phyloP scores from a whole-genome alignment of 2,329 filamentous ascomycete genomes.

The Ophiognomonia clavigignenti-juglandacearum region DNA sequence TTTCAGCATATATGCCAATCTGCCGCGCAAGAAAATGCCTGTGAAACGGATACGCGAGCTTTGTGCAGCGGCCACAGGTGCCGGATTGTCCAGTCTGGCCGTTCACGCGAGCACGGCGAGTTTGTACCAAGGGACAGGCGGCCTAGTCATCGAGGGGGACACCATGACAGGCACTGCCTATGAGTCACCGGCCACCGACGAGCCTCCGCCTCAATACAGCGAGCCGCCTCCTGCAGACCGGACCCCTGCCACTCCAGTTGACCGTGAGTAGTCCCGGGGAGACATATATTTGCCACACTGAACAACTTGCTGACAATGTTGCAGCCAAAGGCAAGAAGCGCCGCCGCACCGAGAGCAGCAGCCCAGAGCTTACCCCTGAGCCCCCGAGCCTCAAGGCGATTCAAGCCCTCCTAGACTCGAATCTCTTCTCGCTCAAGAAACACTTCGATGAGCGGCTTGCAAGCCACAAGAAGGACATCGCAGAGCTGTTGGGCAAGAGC shows the following conservation, averaged over 20 bases:
- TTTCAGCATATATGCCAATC: background rate
- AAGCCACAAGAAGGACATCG: conserved; percentile 1
- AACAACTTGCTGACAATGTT: background rate
- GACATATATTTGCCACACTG: background rate
- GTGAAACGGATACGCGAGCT: background rate
- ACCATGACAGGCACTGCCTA: background rate
- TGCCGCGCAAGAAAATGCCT: background rate
- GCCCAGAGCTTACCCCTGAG: background rate
- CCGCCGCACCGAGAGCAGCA: background rate
- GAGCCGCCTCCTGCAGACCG: background rate
- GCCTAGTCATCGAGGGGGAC: conserved; percentile 4
- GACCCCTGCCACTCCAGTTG: background rate
- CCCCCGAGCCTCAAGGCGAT: background rate
- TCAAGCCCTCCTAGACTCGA: background rate
- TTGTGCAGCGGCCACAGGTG: conserved; percentile 2
- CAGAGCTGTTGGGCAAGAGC: background rate
- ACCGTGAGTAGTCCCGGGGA: background rate
- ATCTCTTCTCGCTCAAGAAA: background rate
- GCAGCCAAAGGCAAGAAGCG: conserved; percentile 6
- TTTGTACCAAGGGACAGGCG: conserved; percentile 8
- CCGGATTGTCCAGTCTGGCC: background rate
- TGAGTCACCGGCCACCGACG: background rate
- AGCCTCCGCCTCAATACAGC: conserved; percentile 2
- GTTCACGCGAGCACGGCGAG: background rate
- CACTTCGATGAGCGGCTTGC: conserved; percentile 2